Percentiles rank a stretch among this genome's conserved stretches.
Conservation (phyloP, 2,329 filamentous ascomycete genomes). For the Reticulascus tulasneorum region DNA sequence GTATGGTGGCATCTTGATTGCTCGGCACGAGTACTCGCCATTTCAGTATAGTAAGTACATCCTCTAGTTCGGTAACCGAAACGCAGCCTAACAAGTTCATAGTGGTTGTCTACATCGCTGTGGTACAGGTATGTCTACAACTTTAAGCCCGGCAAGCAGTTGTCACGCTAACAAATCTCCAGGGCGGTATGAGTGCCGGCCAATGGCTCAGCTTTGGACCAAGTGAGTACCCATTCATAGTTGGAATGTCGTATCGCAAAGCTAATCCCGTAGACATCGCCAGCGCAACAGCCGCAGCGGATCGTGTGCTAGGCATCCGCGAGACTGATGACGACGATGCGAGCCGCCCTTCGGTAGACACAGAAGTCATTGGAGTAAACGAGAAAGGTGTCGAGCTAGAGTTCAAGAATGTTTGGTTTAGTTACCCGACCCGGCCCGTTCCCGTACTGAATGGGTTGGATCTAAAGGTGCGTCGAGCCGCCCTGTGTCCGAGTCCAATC, state of each 20-base stretch:
- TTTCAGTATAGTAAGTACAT: constrained; percentile 14
- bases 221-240: background rate
- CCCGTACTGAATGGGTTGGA: constrained; percentile 13
- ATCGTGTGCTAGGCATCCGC: constrained; percentile 12
- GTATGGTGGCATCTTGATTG: constrained; percentile 13
- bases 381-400: constrained; percentile 15
- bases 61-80: too few relatives aligned
- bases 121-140: too few relatives aligned
- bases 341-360: constrained; percentile 22
- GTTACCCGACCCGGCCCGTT: constrained; percentile 8
- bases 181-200: constrained; percentile 14
- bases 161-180: too few relatives aligned
- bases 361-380: too few relatives aligned
- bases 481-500: too few relatives aligned
- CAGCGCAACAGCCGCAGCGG: constrained; percentile 13
- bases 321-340: constrained; percentile 35
- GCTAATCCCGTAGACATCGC: constrained; percentile 7
- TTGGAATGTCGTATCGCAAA: background rate
- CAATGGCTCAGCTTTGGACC: constrained; percentile 15
- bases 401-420: constrained; percentile 15
- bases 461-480: too few relatives aligned
- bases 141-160: too few relatives aligned
- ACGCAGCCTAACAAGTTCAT: background rate
- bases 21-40: constrained; percentile 13
- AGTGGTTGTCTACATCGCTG: constrained; percentile 16